phyloP scores from a whole-genome alignment of 345 rosid species.

The Hirschfeldia incana region DNA sequence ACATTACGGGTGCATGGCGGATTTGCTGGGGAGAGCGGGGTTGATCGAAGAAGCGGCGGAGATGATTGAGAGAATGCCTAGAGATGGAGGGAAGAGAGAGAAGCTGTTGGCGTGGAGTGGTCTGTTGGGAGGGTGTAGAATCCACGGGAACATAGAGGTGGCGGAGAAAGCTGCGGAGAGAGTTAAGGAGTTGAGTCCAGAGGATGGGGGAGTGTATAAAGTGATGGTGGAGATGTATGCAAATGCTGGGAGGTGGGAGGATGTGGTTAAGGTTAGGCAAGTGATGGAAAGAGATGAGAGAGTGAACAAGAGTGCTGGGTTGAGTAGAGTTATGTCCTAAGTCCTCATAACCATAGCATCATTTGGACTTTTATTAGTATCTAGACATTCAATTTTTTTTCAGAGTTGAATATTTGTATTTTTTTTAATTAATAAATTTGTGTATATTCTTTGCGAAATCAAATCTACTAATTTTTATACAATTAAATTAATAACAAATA shows the following conservation, averaged over 20 bases:
- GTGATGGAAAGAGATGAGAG: constrained; percentile 42
- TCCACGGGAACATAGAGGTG: constrained; percentile 61
- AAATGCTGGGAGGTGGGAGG: constrained; percentile 65
- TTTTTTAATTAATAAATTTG: neutral
- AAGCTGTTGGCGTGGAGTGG: constrained; percentile 68
- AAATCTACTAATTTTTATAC: neutral
- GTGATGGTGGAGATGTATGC: constrained; percentile 69
- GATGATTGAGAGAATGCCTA: constrained; percentile 59
- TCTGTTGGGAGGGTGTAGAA: constrained; percentile 75
- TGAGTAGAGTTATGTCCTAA: constrained; percentile 48
- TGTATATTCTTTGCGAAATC: neutral
- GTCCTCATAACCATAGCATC: constrained; percentile 22
- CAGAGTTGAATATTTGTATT: neutral
- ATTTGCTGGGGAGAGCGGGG: constrained; percentile 73
- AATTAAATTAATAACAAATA: neutral
- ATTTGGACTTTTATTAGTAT: neutral
- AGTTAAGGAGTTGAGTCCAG: constrained; percentile 61
- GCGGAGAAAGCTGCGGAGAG: constrained; percentile 69
- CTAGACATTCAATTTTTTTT: too few species aligned
- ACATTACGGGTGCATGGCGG: constrained; percentile 81
- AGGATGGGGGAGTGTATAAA: constrained; percentile 75
- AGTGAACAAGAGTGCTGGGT: constrained; percentile 57
- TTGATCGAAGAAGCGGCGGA: constrained; percentile 62
- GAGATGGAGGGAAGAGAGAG: constrained; percentile 45
- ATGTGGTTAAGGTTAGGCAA: constrained; percentile 57